These are phyloP conservation scores for Talaromyces sp. DNA, from an alignment of 2,329 filamentous ascomycete genomes.

Conservation along the genomic window DNA sequence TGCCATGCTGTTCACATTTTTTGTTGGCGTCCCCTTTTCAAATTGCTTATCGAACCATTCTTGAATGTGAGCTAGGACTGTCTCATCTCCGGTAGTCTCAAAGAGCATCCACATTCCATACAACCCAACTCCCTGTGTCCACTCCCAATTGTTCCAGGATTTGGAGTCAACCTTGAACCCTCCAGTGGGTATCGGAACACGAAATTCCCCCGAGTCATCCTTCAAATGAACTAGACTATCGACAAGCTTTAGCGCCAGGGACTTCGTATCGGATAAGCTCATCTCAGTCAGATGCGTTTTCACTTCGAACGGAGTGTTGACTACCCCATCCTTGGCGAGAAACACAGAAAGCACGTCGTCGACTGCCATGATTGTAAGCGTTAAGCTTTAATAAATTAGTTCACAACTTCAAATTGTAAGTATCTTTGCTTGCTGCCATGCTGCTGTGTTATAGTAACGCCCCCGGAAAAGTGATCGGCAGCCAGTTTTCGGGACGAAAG, in stretches of 20 bases:
- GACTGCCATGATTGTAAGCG: neutral
- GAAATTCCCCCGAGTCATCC: conserved; percentile 73
- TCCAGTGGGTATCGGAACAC: conserved; percentile 71
- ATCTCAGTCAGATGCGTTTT: conserved; percentile 11
- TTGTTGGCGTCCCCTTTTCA: conserved; percentile 71
- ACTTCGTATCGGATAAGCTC: conserved; percentile 11
- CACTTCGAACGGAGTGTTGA: conserved; percentile 8
- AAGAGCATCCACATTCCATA: conserved; percentile 85
- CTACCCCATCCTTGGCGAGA: conserved; percentile 6
- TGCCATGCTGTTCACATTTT: conserved; percentile 86
- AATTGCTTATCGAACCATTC: conserved; percentile 73
- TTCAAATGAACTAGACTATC: conserved; percentile 76
- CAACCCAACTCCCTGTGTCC: conserved; percentile 78
- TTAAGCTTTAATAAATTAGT: neutral
- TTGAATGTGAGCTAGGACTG: conserved; percentile 67
- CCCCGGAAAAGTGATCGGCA: conserved; percentile 4
- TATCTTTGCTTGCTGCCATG: neutral
- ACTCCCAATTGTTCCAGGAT: conserved; percentile 76
- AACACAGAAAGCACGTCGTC: conserved; percentile 7
- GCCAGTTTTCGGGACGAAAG: neutral
- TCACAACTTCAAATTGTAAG: neutral
- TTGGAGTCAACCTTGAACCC: conserved; percentile 78
- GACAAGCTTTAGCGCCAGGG: conserved; percentile 54
- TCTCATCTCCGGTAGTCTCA: conserved; percentile 65
- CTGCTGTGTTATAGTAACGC: neutral